Base-by-base conservation (phyloP, 192 early-diverging fungal genomes). In the Borealophlyctis nickersoniae region DNA sequence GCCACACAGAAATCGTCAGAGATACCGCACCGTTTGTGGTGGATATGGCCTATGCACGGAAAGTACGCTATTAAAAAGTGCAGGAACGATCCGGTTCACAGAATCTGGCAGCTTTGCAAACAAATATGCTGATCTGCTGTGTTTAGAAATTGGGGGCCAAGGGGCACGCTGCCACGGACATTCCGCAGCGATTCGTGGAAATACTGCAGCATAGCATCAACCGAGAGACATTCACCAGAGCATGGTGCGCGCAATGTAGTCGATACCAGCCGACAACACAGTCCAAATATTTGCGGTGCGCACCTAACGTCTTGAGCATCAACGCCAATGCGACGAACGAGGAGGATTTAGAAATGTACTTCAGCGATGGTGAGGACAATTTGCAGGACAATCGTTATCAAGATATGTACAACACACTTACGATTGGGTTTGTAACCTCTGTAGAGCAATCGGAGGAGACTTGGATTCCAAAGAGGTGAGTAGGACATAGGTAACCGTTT, bases 191-290 rank as follows among this genome's bases (percentile, higher is more conserved):
- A 2, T 75, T 75, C 39, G 63, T 34, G 22, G 69, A 68, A 24
- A 58, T 77, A 2, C 49, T 81, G 60, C 35, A 75, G 62, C 36
- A 52, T 4, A 73, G 64, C 55, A 70, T 93, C 30, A 78, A 81
- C 26, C 70, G 88, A 14, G 88, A 91, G 50, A 77, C 84, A 1
- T 75, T 78, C 51, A 92, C 88, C 11, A 89, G 86, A 53, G 93
- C 92, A 19, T 95, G 92, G 90, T 98, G 96, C 62, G 62, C 83
- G 3, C 66, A 72, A 24, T 98, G 96, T 72, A 85, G 86, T 34
- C 80, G 86, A 69, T 96, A 95, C 68, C 90, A 91, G 58, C 82
- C 90, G 4, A 87, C 85, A 16, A 79, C 84, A 0, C 90, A 91
- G 29, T 84, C 78, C 32, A 92, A 90, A 61, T 71, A 77, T 16